These are phyloP conservation scores for Tympanopsis confertula DNA, from an alignment of 2,329 filamentous ascomycete species.

Conservation along the genomic window DNA sequence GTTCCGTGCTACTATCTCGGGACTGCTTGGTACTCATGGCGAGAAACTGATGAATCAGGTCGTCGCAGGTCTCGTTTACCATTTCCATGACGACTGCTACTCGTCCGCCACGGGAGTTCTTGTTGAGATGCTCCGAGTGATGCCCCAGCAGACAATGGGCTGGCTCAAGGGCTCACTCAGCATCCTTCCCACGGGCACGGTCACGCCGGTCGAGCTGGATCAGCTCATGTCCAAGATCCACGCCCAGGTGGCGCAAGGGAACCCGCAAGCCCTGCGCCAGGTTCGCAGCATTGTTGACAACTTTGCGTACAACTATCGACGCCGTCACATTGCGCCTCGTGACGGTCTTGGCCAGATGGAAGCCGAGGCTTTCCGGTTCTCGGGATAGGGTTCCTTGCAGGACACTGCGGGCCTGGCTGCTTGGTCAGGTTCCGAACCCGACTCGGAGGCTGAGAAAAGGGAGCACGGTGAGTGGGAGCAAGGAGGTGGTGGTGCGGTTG, in stretches of 20 bases:
- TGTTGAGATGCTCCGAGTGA: slow-evolving; percentile 74
- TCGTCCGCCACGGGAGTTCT: slow-evolving; percentile 89
- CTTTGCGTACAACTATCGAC: slow-evolving; percentile 87
- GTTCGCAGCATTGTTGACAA: slow-evolving; percentile 81
- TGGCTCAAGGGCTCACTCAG: slow-evolving; percentile 81
- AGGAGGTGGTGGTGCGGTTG: no score
- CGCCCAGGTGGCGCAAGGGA: slow-evolving; percentile 60
- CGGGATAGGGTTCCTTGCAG: slow-evolving; percentile 24
- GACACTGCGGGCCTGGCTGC: background rate
- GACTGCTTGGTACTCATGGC: slow-evolving; percentile 59
- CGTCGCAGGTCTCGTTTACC: slow-evolving; percentile 98
- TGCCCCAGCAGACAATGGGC: slow-evolving; percentile 64
- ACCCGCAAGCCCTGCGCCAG: slow-evolving; percentile 52
- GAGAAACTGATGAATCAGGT: slow-evolving; percentile 76
- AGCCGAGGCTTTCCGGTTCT: slow-evolving; percentile 76
- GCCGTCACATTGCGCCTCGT: slow-evolving; percentile 87
- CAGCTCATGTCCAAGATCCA: slow-evolving; percentile 70
- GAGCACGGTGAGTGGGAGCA: no score
- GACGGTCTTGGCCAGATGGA: slow-evolving; percentile 83
- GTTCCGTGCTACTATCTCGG: slow-evolving; percentile 61
- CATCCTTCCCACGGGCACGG: slow-evolving; percentile 70
- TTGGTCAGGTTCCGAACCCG: background rate
- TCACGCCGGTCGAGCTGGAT: slow-evolving; percentile 70
- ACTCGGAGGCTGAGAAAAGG: no score
- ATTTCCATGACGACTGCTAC: slow-evolving; percentile 90